phyloP scores from a whole-genome alignment of 768 basidiomycete species.

The Chalciporus chontae region DNA sequence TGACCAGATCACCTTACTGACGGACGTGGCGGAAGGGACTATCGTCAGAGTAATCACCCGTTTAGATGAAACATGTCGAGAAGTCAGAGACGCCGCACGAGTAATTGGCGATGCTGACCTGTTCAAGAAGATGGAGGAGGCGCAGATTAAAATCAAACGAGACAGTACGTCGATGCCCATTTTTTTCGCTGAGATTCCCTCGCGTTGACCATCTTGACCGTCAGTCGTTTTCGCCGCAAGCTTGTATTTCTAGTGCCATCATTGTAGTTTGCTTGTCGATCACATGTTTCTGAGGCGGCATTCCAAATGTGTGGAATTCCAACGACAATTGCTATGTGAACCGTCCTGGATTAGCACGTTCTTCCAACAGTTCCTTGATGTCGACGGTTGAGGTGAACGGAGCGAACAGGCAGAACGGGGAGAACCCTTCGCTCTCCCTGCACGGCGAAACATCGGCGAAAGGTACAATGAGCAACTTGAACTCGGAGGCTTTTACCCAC shows the following conservation, averaged over 20 bases:
- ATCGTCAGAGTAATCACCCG: constrained; percentile 96
- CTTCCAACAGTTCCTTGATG: constrained; percentile 1
- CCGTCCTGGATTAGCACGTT: not conserved
- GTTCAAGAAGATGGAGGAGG: constrained; percentile 98
- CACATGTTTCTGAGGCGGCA: constrained; percentile 15
- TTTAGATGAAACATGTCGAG: constrained; percentile 93
- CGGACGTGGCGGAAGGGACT: constrained; percentile 94
- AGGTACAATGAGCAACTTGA: not conserved
- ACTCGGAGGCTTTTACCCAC: not conserved
- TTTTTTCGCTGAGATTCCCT: not conserved
- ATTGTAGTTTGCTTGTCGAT: not conserved
- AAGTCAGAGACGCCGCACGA: constrained; percentile 94
- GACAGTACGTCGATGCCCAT: constrained; percentile 83
- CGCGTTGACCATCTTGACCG: constrained; percentile 6
- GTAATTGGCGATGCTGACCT: constrained; percentile 95
- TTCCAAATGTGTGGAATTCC: constrained; percentile 16
- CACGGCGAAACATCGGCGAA: not conserved
- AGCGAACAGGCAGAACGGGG: not conserved
- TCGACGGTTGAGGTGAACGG: constrained; percentile 13
- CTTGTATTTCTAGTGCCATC: constrained; percentile 64
- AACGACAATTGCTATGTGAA: constrained; percentile 13
- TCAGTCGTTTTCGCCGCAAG: constrained; percentile 85
- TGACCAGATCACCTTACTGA: constrained; percentile 87
- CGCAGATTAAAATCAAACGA: constrained; percentile 89
- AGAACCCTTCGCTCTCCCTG: constrained; percentile 2